Percentiles rank a stretch among this genome's conserved stretches.
Evolutionary conservation across 495 filamentous ascomycete species (phyloP).

Genomic region (Daldinia vernicosa): DNA sequence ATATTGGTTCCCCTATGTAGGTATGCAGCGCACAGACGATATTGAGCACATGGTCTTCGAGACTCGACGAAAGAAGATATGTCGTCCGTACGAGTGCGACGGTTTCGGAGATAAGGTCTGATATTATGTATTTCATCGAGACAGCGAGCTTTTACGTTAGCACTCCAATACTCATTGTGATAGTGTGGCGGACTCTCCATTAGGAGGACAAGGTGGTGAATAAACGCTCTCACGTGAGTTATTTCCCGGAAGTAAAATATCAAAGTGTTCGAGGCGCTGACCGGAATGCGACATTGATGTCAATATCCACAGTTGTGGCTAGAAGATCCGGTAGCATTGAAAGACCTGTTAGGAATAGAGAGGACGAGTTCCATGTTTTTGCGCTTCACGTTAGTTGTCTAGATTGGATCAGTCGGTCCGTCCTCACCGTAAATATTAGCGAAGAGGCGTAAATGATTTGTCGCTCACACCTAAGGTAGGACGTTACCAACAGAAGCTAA

Average conservation of each 20-base stretch:
- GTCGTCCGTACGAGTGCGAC: not conserved
- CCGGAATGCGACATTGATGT: constrained; percentile 14
- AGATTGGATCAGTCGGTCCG: constrained; percentile 22
- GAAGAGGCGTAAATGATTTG: constrained; percentile 20
- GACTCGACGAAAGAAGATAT: constrained; percentile 11
- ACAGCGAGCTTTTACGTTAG: constrained; percentile 3
- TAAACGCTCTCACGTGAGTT: not conserved
- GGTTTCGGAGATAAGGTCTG: not conserved
- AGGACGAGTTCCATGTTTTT: constrained; percentile 6
- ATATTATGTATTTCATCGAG: not conserved
- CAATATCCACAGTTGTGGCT: constrained; percentile 24
- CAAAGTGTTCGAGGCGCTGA: constrained; percentile 18
- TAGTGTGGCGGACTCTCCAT: constrained; percentile 8
- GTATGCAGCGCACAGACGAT: constrained; percentile 20
- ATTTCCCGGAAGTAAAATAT: constrained; percentile 11
- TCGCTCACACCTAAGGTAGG: constrained; percentile 8
- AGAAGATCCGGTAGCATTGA: constrained; percentile 22
- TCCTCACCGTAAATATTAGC: constrained; percentile 4
- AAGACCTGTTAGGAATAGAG: constrained; percentile 5
- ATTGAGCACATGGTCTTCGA: constrained; percentile 4
- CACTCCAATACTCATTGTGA: constrained; percentile 12
- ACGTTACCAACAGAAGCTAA: constrained; percentile 14
- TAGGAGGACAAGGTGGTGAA: constrained; percentile 21
- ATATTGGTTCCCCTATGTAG: constrained; percentile 10
- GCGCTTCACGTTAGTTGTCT: constrained; percentile 6